Base-by-base conservation (phyloP, 2,329 filamentous ascomycete genomes). In the Arthrobotrys conoides region DNA sequence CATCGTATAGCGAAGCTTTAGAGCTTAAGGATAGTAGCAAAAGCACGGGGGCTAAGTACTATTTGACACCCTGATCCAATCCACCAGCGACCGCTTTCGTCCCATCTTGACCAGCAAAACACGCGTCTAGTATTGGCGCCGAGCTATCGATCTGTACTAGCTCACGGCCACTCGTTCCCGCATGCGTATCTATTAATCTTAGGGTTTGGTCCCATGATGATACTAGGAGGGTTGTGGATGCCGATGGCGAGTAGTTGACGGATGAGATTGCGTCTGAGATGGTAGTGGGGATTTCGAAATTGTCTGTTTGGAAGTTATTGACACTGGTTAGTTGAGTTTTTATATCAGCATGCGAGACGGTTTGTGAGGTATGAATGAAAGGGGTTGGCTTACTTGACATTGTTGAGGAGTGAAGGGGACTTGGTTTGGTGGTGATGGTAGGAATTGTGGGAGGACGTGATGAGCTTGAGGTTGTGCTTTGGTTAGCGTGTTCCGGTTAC, bases 121-220 rank as follows among this genome's bases (percentile, higher is more conserved):
- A 97, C 18, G 96, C 91, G 84, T 97, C 94, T 75, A 99, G 87
- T 8, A 99, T 92, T 0, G 96, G 94, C 6, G 93, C 93, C 78
- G 91, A 89, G 84, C 96, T 92, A 84, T 94, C 91, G 83, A 91
- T 93, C 80, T 91, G 93, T 80, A 89, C 88, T 36, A 94, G 83
- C 33, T 96, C 87, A 69, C 88, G 89, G 5, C 88, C 88, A 44
- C 83, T 84, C 20, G 85, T 84, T 55, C 88, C 87, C 80, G 88
- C 87, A 22, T 88, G 86, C 76, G 91, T 88, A 83, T 97, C 93
- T 87, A 98, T 98, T 66, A 95, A 88, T 85, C 97, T 97, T 71
- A 97, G 90, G 84, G 93, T 90, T 85, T 91, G 93, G 85, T 98
- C 95, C 96, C 96, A 99, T 71, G 94, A 97, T 10, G 94, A 92